Evolutionary conservation across 371 early-diverging fungal species (phyloP).

Genomic region (Basidiobolus meristosporus): DNA sequence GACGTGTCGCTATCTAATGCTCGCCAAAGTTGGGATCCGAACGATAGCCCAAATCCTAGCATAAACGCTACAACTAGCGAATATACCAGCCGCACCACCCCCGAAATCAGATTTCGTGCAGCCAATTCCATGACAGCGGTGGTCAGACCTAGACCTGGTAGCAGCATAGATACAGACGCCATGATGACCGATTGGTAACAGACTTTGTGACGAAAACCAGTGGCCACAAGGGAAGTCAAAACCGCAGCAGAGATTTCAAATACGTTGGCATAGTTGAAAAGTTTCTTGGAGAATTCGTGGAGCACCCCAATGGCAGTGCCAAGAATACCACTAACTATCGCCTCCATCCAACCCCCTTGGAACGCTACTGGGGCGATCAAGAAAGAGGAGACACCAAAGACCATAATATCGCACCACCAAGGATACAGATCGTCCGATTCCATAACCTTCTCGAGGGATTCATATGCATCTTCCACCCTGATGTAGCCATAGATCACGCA

Average conservation of each 20-base stretch:
- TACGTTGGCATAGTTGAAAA: slow-evolving; percentile 22
- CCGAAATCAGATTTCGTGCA: slow-evolving; percentile 47
- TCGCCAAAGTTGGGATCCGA: no score
- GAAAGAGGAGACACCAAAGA: slow-evolving; percentile 30
- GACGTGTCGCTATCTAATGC: no score
- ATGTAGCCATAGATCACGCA: slow-evolving; percentile 19
- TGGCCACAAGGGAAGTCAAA: slow-evolving; percentile 21
- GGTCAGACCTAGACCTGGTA: slow-evolving; percentile 37
- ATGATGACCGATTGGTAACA: slow-evolving; percentile 28
- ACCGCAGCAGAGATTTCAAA: slow-evolving; percentile 31
- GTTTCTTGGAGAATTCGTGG: slow-evolving; percentile 16
- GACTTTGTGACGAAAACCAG: slow-evolving; percentile 15
- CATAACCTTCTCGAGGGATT: slow-evolving; percentile 26
- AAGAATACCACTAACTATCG: slow-evolving; percentile 17
- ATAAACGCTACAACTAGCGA: slow-evolving; percentile 39
- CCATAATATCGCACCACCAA: slow-evolving; percentile 19
- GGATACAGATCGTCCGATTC: slow-evolving; percentile 22
- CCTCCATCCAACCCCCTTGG: slow-evolving; percentile 24
- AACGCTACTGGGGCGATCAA: slow-evolving; percentile 22
- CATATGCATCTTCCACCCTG: slow-evolving; percentile 26
- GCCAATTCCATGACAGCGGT: slow-evolving; percentile 45
- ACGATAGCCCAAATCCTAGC: slow-evolving; percentile 36
- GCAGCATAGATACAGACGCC: slow-evolving; percentile 21
- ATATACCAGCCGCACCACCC: slow-evolving; percentile 41
- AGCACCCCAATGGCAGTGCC: slow-evolving; percentile 19